Percentiles rank a stretch among this genome's conserved stretches.
These are phyloP conservation scores for Antitrichia curtipendula DNA, from an alignment of 225 moss, liverwort and hornwort species.

Conservation along the genomic window DNA sequence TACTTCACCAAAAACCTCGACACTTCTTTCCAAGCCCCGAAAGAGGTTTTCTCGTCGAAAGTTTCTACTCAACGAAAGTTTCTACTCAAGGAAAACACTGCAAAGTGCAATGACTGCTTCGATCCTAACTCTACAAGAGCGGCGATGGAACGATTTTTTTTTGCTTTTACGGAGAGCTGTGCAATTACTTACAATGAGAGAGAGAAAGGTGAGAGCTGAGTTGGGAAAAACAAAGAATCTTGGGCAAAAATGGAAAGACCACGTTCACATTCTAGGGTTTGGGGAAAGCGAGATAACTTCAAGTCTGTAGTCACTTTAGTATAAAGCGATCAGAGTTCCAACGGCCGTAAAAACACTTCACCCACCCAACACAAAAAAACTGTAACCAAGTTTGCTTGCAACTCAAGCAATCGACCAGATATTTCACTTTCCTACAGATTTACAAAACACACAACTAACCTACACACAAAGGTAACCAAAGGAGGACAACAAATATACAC, in stretches of 20 bases:
- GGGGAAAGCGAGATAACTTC: neutral
- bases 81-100: too few relatives aligned
- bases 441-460: neutral
- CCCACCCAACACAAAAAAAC: neutral
- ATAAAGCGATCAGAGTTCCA: neutral
- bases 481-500: neutral
- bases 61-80: neutral
- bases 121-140: neutral
- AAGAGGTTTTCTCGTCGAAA: neutral
- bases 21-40: neutral
- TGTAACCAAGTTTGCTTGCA: neutral
- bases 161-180: too few relatives aligned
- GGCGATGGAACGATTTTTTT: neutral
- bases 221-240: neutral
- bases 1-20: neutral
- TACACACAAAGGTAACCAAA: neutral
- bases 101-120: too few relatives aligned
- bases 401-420: neutral
- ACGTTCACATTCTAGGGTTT: slow-evolving; percentile 17
- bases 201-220: neutral
- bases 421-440: neutral
- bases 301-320: neutral
- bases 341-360: neutral
- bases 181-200: neutral
- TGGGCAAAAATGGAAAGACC: neutral